A percentile compares a stretch with the other conserved stretches of the same genome.
Evolutionary conservation across 345 rosid species (phyloP).

Genomic region (Murraya koenigii): DNA sequence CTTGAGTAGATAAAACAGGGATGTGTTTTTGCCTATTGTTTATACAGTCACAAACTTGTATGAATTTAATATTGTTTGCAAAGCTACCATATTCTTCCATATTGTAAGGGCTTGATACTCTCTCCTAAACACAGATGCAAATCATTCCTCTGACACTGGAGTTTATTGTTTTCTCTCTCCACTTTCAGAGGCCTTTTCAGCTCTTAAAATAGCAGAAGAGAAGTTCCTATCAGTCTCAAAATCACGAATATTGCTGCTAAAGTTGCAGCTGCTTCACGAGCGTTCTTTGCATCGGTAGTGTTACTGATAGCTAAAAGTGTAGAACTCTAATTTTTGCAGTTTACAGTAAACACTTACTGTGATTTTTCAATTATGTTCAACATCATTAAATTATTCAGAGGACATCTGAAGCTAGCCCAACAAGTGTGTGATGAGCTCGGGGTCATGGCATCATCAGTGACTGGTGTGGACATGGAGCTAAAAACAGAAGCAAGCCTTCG

Average conservation of each 20-base stretch:
- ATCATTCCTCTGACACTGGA: neutral
- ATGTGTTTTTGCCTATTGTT: neutral
- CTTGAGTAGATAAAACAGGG: neutral
- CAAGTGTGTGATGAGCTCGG: conserved; percentile 82
- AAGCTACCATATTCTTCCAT: neutral
- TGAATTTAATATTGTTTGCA: neutral
- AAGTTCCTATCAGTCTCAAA: conserved; percentile 74
- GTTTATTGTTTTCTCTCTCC: conserved; percentile 13
- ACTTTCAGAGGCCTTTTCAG: conserved; percentile 77
- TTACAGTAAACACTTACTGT: neutral
- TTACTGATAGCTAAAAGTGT: conserved; percentile 13
- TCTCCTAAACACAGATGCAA: neutral
- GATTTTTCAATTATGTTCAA: conserved; percentile 11
- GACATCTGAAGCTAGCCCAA: conserved; percentile 82
- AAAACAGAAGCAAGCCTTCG: conserved; percentile 91
- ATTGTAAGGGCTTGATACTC: neutral
- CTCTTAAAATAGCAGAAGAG: conserved; percentile 77
- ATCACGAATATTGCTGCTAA: conserved; percentile 69
- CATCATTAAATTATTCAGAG: conserved; percentile 40
- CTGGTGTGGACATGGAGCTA: conserved; percentile 87
- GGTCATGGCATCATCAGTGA: conserved; percentile 70
- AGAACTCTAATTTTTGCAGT: neutral
- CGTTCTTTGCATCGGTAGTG: conserved; percentile 80
- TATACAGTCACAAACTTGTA: neutral
- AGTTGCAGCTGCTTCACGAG: conserved; percentile 92